Conservation (phyloP, 306 rosid species). For the Quillaja saponaria region DNA sequence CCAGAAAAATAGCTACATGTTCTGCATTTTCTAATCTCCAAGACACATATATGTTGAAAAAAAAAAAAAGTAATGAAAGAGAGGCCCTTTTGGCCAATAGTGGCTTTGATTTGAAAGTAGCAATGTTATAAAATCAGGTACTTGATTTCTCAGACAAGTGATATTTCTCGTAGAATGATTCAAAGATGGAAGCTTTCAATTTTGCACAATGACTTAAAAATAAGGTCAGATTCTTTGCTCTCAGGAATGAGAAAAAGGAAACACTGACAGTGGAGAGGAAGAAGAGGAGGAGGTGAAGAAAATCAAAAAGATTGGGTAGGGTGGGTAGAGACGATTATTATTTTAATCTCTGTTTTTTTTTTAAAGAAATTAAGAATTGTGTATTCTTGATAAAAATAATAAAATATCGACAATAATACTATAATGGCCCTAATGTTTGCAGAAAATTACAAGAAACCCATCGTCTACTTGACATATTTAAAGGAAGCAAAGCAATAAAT, state of each 20-base stretch:
- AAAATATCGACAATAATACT: not conserved
- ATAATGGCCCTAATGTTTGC: conserved; percentile 2
- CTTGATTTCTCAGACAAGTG: conserved; percentile 32
- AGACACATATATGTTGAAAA: not conserved
- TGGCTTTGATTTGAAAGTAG: conserved; percentile 36
- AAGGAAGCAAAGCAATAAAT: too few relatives aligned
- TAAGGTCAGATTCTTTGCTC: conserved; percentile 14
- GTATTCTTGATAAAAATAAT: too few relatives aligned
- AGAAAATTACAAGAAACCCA: conserved; percentile 16
- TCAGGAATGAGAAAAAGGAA: conserved; percentile 28
- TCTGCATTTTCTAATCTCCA: conserved; percentile 46
- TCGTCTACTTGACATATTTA: not conserved
- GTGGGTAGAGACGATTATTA: conserved; percentile 52
- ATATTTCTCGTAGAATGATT: conserved; percentile 28
- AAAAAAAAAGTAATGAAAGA: not conserved
- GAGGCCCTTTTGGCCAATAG: conserved; percentile 15
- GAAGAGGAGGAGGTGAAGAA: conserved; percentile 18
- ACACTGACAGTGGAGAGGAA: conserved; percentile 52
- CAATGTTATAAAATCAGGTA: conserved; percentile 14
- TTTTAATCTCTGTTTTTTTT: not conserved
- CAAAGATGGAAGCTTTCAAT: conserved; percentile 34
- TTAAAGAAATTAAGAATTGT: too few relatives aligned
- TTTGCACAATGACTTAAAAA: conserved; percentile 14
- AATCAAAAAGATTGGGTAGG: conserved; percentile 51
- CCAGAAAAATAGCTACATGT: conserved; percentile 41